These are phyloP conservation scores for Ammopiptanthus mongolicus DNA, from an alignment of 306 rosid species.

Conservation along the genomic window DNA sequence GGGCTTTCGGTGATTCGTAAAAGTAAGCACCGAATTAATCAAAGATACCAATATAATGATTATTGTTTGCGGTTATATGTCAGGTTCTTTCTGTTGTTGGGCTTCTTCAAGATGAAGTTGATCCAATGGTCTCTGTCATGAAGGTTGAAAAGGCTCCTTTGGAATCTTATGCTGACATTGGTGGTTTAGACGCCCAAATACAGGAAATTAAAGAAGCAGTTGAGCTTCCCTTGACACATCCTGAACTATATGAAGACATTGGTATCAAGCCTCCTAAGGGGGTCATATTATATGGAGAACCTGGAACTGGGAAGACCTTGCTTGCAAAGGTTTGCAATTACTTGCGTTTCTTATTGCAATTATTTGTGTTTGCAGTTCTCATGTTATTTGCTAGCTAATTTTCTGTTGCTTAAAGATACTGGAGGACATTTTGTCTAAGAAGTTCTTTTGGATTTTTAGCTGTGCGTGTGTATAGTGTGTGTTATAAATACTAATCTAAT, in stretches of 20 bases:
- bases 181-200: slow-evolving; percentile 95
- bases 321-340: slow-evolving; percentile 72
- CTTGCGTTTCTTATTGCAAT: background rate
- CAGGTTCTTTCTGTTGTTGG: slow-evolving; percentile 99
- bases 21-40: no score
- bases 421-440: background rate
- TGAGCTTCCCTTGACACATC: slow-evolving; percentile 93
- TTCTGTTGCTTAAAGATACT: background rate
- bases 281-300: slow-evolving; percentile 86
- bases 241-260: slow-evolving; percentile 93
- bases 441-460: background rate
- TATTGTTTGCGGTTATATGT: background rate
- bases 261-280: slow-evolving; percentile 99
- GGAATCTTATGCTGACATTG: slow-evolving; percentile 97
- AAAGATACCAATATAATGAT: background rate
- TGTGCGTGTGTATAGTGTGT: background rate
- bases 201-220: slow-evolving; percentile 99
- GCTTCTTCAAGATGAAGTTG: slow-evolving; percentile 96
- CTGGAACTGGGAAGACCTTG: slow-evolving; percentile 98
- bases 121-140: slow-evolving; percentile 83
- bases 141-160: slow-evolving; percentile 97
- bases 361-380: background rate
- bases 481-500: background rate
- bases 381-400: background rate
- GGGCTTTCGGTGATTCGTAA: no score